phyloP scores from a whole-genome alignment of 805 yeast genomes.

The Pichia thaimueangensis region DNA sequence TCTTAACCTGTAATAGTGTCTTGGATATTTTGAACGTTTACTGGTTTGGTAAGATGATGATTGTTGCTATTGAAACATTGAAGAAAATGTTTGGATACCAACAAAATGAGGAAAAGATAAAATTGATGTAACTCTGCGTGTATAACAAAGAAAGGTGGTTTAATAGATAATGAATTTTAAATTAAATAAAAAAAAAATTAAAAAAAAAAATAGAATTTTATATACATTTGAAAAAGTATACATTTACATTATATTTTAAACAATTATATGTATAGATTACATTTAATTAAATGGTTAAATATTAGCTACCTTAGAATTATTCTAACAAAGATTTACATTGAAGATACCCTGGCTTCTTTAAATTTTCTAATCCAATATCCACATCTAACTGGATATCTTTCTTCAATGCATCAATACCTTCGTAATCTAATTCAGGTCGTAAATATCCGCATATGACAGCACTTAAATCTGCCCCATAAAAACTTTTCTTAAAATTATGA shows the following conservation, averaged over 20 bases:
- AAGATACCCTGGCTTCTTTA: constrained; percentile 38
- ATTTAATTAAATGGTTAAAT: too few relatives aligned
- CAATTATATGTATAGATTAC: too few relatives aligned
- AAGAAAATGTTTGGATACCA: constrained; percentile 26
- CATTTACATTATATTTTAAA: too few relatives aligned
- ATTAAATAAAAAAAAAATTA: too few relatives aligned
- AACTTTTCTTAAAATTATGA: constrained; percentile 58
- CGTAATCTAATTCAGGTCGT: constrained; percentile 84
- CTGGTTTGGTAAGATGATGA: constrained; percentile 35
- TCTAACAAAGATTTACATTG: constrained; percentile 22
- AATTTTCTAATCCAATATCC: constrained; percentile 48
- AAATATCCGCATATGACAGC: constrained; percentile 79
- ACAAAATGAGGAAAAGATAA: constrained; percentile 23
- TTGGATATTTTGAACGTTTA: constrained; percentile 31
- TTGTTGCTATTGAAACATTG: constrained; percentile 31
- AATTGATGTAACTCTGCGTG: constrained; percentile 23
- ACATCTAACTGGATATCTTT: constrained; percentile 81
- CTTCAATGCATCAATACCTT: constrained; percentile 74
- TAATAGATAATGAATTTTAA: too few relatives aligned
- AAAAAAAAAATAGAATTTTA: too few relatives aligned
- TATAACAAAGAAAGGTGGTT: too few relatives aligned
- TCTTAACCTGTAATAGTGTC: constrained; percentile 28
- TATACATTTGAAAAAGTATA: too few relatives aligned
- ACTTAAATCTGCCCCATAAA: constrained; percentile 76
- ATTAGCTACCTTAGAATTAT: too few relatives aligned